Percentiles rank a stretch among this genome's conserved stretches.
These are phyloP conservation scores for Fusarium sp. DNA, from an alignment of 2,329 filamentous ascomycete species.

Conservation along the genomic window DNA sequence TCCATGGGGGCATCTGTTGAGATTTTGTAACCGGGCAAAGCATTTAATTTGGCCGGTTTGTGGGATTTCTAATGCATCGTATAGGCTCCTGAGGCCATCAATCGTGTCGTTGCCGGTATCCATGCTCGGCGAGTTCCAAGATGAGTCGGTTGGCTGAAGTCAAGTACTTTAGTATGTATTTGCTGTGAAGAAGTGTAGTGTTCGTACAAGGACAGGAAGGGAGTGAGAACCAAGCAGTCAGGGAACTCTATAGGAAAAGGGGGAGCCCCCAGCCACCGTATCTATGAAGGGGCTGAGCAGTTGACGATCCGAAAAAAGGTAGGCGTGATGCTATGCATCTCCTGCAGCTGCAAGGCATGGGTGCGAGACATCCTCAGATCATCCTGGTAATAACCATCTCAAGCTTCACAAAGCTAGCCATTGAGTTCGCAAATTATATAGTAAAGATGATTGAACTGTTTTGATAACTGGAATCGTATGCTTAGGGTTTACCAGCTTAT, in stretches of 20 bases:
- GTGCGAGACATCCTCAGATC: neutral
- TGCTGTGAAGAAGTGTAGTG: too few species aligned
- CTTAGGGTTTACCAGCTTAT: neutral
- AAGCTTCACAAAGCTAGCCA: neutral
- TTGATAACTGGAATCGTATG: neutral
- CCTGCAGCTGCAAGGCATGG: constrained; percentile 20
- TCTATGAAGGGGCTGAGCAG: constrained; percentile 11
- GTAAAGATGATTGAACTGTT: too few species aligned
- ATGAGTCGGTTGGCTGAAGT: too few species aligned
- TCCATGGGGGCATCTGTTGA: neutral
- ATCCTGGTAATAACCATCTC: constrained; percentile 3
- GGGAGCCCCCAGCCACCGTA: neutral
- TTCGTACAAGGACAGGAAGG: neutral
- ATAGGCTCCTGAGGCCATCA: constrained; percentile 9
- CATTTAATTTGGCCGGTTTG: neutral
- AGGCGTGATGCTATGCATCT: neutral
- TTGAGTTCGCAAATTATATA: neutral
- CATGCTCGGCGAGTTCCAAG: neutral
- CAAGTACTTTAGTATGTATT: too few species aligned
- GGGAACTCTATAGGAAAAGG: neutral
- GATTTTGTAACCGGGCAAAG: neutral
- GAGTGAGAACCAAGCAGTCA: neutral
- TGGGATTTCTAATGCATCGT: constrained; percentile 8
- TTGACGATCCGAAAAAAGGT: neutral
- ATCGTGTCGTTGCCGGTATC: neutral